Base-by-base conservation (phyloP, 2,329 filamentous ascomycete species). In the Diplodia corticola region DNA sequence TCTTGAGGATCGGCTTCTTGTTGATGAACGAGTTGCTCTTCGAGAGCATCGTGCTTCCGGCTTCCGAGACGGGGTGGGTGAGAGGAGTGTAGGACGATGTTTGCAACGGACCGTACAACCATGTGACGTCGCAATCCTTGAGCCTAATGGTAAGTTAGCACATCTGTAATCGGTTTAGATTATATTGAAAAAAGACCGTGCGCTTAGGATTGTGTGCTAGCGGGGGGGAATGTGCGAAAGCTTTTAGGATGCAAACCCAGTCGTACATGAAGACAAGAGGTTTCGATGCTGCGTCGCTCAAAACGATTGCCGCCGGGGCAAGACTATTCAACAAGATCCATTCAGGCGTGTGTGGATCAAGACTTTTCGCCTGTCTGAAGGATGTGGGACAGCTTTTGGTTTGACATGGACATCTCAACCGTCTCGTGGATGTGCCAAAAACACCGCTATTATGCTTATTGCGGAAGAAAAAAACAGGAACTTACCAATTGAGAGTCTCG, bases 41-140 rank as follows among this genome's bases (percentile, higher is more conserved):
- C 15, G 86, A 88, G 5, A 89, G 88, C 7, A 89, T 74, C 15
- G 80, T 80, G 70, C 84, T 86, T 26, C 80, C 79, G 24, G 83
- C 80, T 53, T 85, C 84, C 13, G 83, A 82, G 46, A 76, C 75
- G 60, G 80, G 77, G 63, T 82, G 77, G 13, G 78, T 78, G 66
- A 86, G 81, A 73, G 72, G 82, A 68, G 83, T 86, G 64, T 83
- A 85, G 4, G 83, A 82, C 24, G 89, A 89, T 0, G 89, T 90
- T 76, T 97, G 94, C 57, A 97, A 80, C 13, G 95, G 95, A 0
- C 95, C 95, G 74, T 98, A 99, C 0, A 99, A 83, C 95, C 94
- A 99, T 53, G 94, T 97, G 35, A 97, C 93, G 78, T 99, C 94
- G 76, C 91, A 95, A 73, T 98, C 95, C 77, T 98, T 99, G 68